phyloP scores from a whole-genome alignment of 805 yeast species.

The Komagataella phaffii region DNA sequence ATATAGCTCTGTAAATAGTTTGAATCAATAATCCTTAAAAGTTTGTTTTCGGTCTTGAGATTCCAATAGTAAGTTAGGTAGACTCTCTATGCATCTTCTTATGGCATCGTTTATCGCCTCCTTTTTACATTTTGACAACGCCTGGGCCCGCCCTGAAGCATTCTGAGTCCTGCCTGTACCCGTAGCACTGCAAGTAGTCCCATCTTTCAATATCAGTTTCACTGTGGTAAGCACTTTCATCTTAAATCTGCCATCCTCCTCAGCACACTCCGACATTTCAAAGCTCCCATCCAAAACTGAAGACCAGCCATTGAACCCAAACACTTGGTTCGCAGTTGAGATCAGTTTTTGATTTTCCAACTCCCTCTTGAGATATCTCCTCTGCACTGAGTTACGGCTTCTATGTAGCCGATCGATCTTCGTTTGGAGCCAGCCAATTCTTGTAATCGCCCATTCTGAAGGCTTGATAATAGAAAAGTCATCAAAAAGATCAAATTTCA shows the following conservation, averaged over 20 bases:
- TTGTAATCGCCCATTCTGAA: constrained; percentile 1
- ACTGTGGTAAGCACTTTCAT: constrained; percentile 16
- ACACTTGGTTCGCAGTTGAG: constrained; percentile 28
- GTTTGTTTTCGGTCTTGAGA: constrained; percentile 10
- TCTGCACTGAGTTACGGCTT: background rate
- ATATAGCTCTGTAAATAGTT: background rate
- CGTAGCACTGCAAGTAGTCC: constrained; percentile 20
- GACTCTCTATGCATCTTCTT: constrained; percentile 25
- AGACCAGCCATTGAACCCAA: constrained; percentile 42
- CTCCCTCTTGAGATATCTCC: background rate
- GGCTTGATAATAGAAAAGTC: background rate
- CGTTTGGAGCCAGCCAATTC: constrained; percentile 1
- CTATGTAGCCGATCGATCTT: background rate
- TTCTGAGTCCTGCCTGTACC: constrained; percentile 26
- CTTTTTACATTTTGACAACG: constrained; percentile 27
- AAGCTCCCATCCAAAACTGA: constrained; percentile 18
- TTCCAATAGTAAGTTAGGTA: constrained; percentile 16
- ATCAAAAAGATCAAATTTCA: background rate
- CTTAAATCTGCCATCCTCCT: constrained; percentile 8
- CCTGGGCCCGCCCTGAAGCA: constrained; percentile 19
- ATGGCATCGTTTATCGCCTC: constrained; percentile 33
- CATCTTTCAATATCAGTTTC: constrained; percentile 27
- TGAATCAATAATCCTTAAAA: background rate
- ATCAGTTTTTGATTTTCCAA: constrained; percentile 13
- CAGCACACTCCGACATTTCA: constrained; percentile 7